Evolutionary conservation across 495 filamentous ascomycete genomes (phyloP).

Genomic region (Penicillium pancosmium): DNA sequence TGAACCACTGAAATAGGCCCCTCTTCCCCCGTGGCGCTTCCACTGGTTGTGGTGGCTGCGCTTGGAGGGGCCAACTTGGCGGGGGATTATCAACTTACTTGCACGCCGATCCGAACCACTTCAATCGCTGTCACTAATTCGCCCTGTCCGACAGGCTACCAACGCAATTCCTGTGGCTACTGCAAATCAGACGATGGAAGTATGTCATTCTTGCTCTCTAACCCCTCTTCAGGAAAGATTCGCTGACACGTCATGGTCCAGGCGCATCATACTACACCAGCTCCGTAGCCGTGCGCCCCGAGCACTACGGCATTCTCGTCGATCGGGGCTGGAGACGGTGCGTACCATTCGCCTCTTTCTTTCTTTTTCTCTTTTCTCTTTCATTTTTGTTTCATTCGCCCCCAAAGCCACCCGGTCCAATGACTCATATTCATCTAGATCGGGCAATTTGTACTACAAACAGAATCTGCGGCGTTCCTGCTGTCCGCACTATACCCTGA

Average conservation of each 20-base stretch:
- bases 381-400: not conserved
- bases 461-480: constrained; percentile 82
- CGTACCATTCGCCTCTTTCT: not conserved
- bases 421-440: constrained; percentile 48
- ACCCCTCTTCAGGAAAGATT: constrained; percentile 9
- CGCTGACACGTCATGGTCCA: constrained; percentile 41
- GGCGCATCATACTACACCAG: constrained; percentile 83
- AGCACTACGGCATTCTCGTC: constrained; percentile 79
- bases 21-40: constrained; percentile 43
- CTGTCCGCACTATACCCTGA: constrained; percentile 94
- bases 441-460: constrained; percentile 85
- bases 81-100: constrained; percentile 12
- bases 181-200: constrained; percentile 57
- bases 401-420: not conserved
- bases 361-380: not conserved
- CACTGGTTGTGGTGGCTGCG: constrained; percentile 35
- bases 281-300: constrained; percentile 65
- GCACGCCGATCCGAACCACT: constrained; percentile 7
- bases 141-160: constrained; percentile 43
- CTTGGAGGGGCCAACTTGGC: constrained; percentile 7
- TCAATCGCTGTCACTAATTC: constrained; percentile 19
- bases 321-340: constrained; percentile 91
- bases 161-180: constrained; percentile 57
- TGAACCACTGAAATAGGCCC: constrained; percentile 43
- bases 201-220: constrained; percentile 36